A percentile compares a stretch with the other conserved stretches of the same genome.
phyloP scores from a whole-genome alignment of 192 early-diverging fungal species.

The Backusella westeae region DNA sequence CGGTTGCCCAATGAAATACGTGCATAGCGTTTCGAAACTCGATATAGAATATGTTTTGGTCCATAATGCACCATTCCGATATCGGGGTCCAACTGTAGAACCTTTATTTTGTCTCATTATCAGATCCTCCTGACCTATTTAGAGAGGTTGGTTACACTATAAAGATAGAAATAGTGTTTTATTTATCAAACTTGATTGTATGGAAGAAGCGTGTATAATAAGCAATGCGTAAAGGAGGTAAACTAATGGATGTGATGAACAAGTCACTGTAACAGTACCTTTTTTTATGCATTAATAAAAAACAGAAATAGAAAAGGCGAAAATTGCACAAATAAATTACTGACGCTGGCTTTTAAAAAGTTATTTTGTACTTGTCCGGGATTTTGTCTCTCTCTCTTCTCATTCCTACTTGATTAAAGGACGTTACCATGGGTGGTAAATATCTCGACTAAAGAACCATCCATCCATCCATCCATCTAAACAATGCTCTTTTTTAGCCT shows the following conservation, averaged over 20 bases:
- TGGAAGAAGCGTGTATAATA: slow-evolving; percentile 17
- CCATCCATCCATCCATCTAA: slow-evolving; percentile 31
- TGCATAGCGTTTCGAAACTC: no score
- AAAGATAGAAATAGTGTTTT: background rate
- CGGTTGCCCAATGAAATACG: no score
- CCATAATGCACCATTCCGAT: no score
- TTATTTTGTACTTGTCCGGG: no score
- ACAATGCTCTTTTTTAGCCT: slow-evolving; percentile 93
- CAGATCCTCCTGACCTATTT: background rate
- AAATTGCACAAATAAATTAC: background rate
- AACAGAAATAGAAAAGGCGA: background rate
- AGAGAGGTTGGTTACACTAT: background rate
- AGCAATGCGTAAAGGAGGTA: slow-evolving; percentile 13
- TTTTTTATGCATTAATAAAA: background rate
- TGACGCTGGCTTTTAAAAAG: background rate
- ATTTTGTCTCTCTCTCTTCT: background rate
- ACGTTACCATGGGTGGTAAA: slow-evolving; percentile 98
- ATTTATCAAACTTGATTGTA: slow-evolving; percentile 8
- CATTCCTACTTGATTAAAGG: slow-evolving; percentile 86
- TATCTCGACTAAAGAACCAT: slow-evolving; percentile 74
- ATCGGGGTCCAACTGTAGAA: no score
- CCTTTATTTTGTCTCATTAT: background rate
- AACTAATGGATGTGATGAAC: background rate
- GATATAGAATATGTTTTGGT: no score
- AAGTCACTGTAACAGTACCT: background rate